phyloP scores from a whole-genome alignment of 1,284 basidiomycete species.

The Apiotrichum gamsii region DNA sequence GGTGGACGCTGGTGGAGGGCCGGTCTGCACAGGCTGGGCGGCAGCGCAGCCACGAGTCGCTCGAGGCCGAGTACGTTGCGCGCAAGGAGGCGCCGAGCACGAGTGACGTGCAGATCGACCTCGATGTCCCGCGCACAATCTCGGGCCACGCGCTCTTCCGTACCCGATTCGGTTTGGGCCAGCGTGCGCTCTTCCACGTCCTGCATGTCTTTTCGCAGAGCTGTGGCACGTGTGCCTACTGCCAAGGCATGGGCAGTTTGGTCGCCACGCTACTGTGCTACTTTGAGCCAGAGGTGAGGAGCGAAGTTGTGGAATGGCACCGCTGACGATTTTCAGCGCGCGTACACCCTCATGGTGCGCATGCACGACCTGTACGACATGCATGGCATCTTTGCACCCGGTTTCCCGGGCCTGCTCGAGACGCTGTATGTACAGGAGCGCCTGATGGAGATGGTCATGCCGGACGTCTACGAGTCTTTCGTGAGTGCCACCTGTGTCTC shows the following conservation, averaged over 20 bases:
- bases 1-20: constrained; percentile 64
- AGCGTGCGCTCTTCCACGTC: constrained; percentile 89
- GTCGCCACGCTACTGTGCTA: constrained; percentile 92
- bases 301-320: not conserved
- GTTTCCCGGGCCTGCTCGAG: constrained; percentile 92
- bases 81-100: constrained; percentile 69
- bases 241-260: constrained; percentile 98
- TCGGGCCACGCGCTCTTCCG: constrained; percentile 90
- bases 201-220: constrained; percentile 83
- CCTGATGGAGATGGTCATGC: constrained; percentile 76
- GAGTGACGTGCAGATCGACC: constrained; percentile 95
- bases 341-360: constrained; percentile 73
- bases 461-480: constrained; percentile 77
- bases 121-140: constrained; percentile 95
- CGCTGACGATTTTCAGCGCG: constrained; percentile 51
- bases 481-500: constrained; percentile 43
- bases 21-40: constrained; percentile 23
- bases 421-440: constrained; percentile 90
- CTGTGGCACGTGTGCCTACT: constrained; percentile 87
- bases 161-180: constrained; percentile 91
- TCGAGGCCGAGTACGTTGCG: constrained; percentile 53
- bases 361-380: constrained; percentile 83
- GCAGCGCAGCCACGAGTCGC: constrained; percentile 17
- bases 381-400: constrained; percentile 84
- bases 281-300: constrained; percentile 66